A percentile compares a stretch with the other conserved stretches of the same genome.
Conservation (phyloP, 1,284 basidiomycete species). For the Bondarzewia mesenterica region DNA sequence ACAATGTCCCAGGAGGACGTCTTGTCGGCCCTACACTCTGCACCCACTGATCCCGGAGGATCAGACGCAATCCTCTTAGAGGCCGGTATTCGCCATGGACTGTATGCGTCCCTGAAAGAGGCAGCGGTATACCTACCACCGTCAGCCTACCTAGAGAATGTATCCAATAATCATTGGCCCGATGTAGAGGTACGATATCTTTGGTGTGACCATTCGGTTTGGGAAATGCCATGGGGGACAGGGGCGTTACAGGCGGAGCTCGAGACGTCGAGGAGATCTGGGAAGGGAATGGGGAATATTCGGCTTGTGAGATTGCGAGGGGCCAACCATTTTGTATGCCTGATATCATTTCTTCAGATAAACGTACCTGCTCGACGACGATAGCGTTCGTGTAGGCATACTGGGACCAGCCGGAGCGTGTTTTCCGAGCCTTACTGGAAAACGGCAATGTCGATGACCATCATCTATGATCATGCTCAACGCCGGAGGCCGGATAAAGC, state of each 20-base stretch:
- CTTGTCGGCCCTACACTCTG: slow-evolving; percentile 5
- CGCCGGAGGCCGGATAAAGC: too few relatives aligned
- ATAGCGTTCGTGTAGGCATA: slow-evolving; percentile 8
- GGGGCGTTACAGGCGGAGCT: slow-evolving; percentile 12
- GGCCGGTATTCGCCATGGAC: slow-evolving; percentile 10
- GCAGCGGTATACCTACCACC: slow-evolving; percentile 9
- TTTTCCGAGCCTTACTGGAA: slow-evolving; percentile 1
- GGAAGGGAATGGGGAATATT: slow-evolving; percentile 8
- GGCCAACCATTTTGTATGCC: slow-evolving; percentile 19
- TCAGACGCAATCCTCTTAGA: slow-evolving; percentile 12
- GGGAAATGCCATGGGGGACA: slow-evolving; percentile 13
- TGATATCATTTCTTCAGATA: not conserved
- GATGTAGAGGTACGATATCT: slow-evolving; percentile 13
- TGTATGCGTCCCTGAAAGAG: slow-evolving; percentile 8
- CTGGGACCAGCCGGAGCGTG: slow-evolving; percentile 14
- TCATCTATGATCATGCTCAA: too few relatives aligned
- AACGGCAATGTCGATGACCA: too few relatives aligned
- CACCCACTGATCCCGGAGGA: slow-evolving; percentile 13
- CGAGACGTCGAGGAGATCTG: slow-evolving; percentile 8
- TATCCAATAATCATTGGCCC: slow-evolving; percentile 8
- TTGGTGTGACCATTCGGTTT: slow-evolving; percentile 17
- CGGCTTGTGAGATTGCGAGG: slow-evolving; percentile 11
- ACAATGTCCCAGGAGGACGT: slow-evolving; percentile 13
- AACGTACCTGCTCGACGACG: not conserved
- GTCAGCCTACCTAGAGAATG: too few relatives aligned